These are phyloP conservation scores for Diaporthe longicolla DNA, from an alignment of 2,329 filamentous ascomycete species.

Conservation along the genomic window DNA sequence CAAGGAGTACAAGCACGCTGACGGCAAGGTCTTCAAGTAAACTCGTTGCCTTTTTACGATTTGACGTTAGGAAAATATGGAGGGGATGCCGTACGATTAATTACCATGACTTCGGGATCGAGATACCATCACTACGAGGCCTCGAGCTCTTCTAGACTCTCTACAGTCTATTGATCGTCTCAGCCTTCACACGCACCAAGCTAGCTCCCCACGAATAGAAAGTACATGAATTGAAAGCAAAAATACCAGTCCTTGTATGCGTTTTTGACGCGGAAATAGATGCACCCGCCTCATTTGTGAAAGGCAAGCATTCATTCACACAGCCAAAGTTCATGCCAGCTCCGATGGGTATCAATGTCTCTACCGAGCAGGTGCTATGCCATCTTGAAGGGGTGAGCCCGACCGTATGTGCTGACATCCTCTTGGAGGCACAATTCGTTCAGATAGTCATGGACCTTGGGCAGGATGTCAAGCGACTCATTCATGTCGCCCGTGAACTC, in stretches of 20 bases:
- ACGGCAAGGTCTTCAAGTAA: conserved; percentile 99
- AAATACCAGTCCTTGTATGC: not conserved
- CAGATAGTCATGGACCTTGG: conserved; percentile 73
- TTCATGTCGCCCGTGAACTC: conserved; percentile 73
- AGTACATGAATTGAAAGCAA: conserved; percentile 37
- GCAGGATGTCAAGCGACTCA: conserved; percentile 63
- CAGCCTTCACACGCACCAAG: conserved; percentile 21
- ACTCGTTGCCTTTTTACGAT: conserved; percentile 45
- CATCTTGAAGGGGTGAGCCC: conserved; percentile 63
- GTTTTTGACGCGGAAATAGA: not conserved
- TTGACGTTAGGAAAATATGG: conserved; percentile 42
- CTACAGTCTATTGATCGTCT: conserved; percentile 26
- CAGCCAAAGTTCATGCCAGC: not conserved
- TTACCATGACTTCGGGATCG: conserved; percentile 37
- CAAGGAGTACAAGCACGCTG: conserved; percentile 90
- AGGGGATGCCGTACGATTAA: conserved; percentile 39
- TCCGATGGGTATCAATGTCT: conserved; percentile 6
- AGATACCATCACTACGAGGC: conserved; percentile 37
- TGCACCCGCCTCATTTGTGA: not conserved
- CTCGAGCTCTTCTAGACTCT: conserved; percentile 29
- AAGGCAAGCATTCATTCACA: not conserved
- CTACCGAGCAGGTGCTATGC: conserved; percentile 44
- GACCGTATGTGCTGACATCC: conserved; percentile 76
- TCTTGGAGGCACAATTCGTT: conserved; percentile 66
- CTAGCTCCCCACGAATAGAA: conserved; percentile 36